Base-by-base conservation (phyloP, 352 stramenopile genomes). In the Phytopythium litorale region DNA sequence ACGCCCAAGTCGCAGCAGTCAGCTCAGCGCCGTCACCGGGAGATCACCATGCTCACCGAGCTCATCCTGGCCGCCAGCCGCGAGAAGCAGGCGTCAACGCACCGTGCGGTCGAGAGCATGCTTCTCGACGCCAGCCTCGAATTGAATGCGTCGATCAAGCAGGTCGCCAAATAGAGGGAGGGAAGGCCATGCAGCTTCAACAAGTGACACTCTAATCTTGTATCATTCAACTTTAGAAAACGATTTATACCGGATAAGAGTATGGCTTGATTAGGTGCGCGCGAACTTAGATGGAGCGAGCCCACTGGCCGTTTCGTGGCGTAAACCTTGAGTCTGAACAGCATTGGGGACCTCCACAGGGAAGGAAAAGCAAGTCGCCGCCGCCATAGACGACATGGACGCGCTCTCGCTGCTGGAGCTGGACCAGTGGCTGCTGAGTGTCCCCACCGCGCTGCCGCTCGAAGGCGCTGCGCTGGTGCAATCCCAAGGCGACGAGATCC, bases 11-110 rank as follows among this genome's bases (percentile, higher is more conserved):
- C 40, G 9, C 46, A 28, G 46, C 46, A 23, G 13, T 13, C 18
- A 5, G 45, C 7, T 18, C 19, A 52, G 46, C 32, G 25, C 12
- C 21, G 19, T 11, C 51, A 57, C 51, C 16, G 15, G 18, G 51
- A 57, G 32, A 57, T 57, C 35, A 33, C 12, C 11, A 57, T 57
- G 30, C 51, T 57, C 5, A 32, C 51, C 16, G 15, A 45, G 7
- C 32, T 57, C 51, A 46, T 57, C 51, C 1, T 57, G 51, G 45
- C 51, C 0, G 8, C 51, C 7, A 32, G 18, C 30, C 51, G 30
- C 30, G 51, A 57, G 51, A 57, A 45, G 30, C 32, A 45, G 28
- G 28, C 5, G 3, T 32, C 5, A 7, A 32, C 28, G 28, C 28
- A 32, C 28, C 28, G 28, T 4, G 28, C 28, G 28, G 28, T 56